Conservation (phyloP, 345 rosid species). For the Cochlearia excelsa region DNA sequence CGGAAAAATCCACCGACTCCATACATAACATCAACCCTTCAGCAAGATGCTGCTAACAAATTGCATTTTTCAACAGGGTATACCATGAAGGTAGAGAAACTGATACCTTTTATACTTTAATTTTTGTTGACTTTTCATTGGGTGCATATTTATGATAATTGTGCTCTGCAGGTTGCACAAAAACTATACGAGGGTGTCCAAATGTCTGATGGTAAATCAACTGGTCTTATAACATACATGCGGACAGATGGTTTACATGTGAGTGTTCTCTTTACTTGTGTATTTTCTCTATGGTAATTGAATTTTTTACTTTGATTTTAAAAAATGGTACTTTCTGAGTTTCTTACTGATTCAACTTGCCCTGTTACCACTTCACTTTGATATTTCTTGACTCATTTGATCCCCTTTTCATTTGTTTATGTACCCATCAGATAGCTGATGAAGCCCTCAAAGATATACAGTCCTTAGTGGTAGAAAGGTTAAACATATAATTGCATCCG, state of each 20-base stretch:
- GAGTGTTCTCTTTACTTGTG: conserved; percentile 38
- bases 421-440: conserved; percentile 63
- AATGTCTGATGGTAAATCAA: conserved; percentile 62
- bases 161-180: conserved; percentile 79
- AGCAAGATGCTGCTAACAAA: conserved; percentile 97
- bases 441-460: conserved; percentile 80
- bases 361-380: conserved; percentile 7
- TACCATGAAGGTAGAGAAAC: conserved; percentile 81
- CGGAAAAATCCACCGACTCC: conserved; percentile 88
- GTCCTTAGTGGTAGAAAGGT: conserved; percentile 73
- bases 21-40: conserved; percentile 94
- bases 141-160: conserved; percentile 24
- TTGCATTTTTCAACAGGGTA: conserved; percentile 64
- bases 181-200: conserved; percentile 93
- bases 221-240: conserved; percentile 89
- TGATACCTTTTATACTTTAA: conserved; percentile 7
- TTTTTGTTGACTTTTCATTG: conserved; percentile 8
- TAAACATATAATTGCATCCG: conserved; percentile 22
- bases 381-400: conserved; percentile 15
- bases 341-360: conserved; percentile 20
- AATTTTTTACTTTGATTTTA: background rate
- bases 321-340: background rate
- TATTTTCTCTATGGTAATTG: conserved; percentile 16
- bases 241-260: conserved; percentile 98
- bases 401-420: conserved; percentile 24